Conservation (phyloP, 768 basidiomycete genomes). For the Russula vinacea region DNA sequence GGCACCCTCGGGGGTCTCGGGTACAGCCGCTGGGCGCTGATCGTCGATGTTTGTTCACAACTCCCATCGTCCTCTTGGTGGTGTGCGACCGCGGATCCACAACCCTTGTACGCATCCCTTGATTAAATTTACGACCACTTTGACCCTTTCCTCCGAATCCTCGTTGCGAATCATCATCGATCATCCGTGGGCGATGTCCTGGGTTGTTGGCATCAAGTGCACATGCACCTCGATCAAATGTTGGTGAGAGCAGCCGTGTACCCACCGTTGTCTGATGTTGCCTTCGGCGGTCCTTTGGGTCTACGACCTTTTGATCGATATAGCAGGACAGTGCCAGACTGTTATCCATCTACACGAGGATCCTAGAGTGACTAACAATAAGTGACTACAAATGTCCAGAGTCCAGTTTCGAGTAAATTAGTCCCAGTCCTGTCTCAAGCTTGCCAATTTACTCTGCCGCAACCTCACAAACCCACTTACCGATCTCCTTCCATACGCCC, state of each 20-base stretch:
- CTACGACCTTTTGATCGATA: too few relatives aligned
- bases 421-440: too few relatives aligned
- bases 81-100: neutral
- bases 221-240: neutral
- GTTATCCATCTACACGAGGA: neutral
- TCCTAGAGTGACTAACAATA: neutral
- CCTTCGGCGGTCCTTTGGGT: too few relatives aligned
- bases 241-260: too few relatives aligned
- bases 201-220: neutral
- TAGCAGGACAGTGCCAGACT: too few relatives aligned
- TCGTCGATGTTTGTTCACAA: neutral
- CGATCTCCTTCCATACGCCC: conserved; percentile 28
- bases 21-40: neutral
- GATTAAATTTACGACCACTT: neutral
- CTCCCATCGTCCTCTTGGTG: too few relatives aligned
- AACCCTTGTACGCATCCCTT: neutral
- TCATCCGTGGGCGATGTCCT: neutral
- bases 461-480: conserved; percentile 25
- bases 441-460: neutral
- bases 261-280: too few relatives aligned
- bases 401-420: neutral
- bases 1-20: neutral
- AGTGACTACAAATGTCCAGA: neutral
- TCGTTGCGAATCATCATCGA: neutral
- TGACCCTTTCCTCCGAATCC: neutral